Conservation (phyloP, 2,329 filamentous ascomycete genomes). For the Diplodia intermedia region DNA sequence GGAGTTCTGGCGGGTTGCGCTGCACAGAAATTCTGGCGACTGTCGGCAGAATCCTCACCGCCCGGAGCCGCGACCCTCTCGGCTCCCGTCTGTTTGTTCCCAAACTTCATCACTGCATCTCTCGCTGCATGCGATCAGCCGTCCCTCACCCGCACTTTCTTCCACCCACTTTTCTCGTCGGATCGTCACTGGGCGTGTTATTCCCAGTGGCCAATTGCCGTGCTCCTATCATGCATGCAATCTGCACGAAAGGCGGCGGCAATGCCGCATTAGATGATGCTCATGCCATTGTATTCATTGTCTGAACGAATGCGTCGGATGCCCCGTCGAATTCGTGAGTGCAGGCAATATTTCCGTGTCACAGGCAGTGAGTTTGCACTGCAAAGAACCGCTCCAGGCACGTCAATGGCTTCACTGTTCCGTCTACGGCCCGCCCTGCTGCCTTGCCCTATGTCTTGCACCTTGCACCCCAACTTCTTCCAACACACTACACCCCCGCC, state of each 20-base stretch:
- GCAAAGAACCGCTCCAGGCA: not conserved
- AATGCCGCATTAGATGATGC: not conserved
- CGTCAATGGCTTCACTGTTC: not conserved
- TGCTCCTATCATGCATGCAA: not conserved
- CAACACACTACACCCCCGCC: too few species aligned
- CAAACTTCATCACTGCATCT: not conserved
- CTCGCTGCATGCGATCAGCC: not conserved
- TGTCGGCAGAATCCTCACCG: slow-evolving; percentile 22
- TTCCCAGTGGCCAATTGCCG: not conserved
- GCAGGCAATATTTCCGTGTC: not conserved
- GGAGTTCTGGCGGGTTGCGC: not conserved
- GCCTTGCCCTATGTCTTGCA: not conserved
- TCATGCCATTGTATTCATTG: not conserved
- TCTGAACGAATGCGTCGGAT: not conserved
- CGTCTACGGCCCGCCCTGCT: not conserved
- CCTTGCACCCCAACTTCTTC: not conserved
- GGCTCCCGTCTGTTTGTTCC: not conserved
- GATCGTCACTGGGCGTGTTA: not conserved
- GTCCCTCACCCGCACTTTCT: not conserved
- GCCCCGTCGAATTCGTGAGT: not conserved
- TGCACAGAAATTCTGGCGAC: slow-evolving; percentile 26
- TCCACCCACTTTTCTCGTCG: not conserved
- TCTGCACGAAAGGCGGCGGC: not conserved
- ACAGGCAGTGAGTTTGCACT: not conserved
- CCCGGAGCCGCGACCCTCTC: not conserved